Conservation (phyloP, 2,329 filamentous ascomycete species). For the Pyricularia pennisetigena region DNA sequence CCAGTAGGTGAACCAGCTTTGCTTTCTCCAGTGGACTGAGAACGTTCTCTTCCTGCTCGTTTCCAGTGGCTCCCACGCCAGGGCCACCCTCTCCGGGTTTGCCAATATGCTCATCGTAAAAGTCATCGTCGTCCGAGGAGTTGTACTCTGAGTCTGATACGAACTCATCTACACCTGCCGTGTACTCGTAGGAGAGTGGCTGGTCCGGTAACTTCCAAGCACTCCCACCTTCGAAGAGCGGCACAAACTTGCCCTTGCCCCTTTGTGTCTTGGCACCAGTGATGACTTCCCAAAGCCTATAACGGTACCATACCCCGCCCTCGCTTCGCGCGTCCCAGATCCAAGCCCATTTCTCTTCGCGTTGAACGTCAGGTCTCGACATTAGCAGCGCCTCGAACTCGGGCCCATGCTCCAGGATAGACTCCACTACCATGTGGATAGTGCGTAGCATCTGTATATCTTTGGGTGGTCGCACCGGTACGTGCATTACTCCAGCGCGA, state of each 20-base stretch:
- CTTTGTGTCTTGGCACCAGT: constrained; percentile 46
- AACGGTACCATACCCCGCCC: constrained; percentile 85
- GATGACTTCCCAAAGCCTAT: constrained; percentile 81
- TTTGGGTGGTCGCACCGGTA: constrained; percentile 64
- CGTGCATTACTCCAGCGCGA: constrained; percentile 45
- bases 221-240: constrained; percentile 66
- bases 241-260: constrained; percentile 42
- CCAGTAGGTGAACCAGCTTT: constrained; percentile 74
- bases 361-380: constrained; percentile 73
- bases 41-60: constrained; percentile 45
- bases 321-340: constrained; percentile 76
- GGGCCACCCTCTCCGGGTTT: constrained; percentile 11
- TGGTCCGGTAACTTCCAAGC: constrained; percentile 71
- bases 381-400: constrained; percentile 91
- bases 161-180: constrained; percentile 66
- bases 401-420: constrained; percentile 66
- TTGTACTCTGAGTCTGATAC: constrained; percentile 78
- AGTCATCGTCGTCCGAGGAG: constrained; percentile 75
- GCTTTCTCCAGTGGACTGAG: constrained; percentile 77
- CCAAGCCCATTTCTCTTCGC: constrained; percentile 88
- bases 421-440: constrained; percentile 82
- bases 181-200: constrained; percentile 70
- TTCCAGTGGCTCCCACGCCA: constrained; percentile 15
- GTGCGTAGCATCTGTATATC: constrained; percentile 71
- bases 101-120: constrained; percentile 38